phyloP scores from a whole-genome alignment of 495 filamentous ascomycete species.

The Trichoderma erinaceum region DNA sequence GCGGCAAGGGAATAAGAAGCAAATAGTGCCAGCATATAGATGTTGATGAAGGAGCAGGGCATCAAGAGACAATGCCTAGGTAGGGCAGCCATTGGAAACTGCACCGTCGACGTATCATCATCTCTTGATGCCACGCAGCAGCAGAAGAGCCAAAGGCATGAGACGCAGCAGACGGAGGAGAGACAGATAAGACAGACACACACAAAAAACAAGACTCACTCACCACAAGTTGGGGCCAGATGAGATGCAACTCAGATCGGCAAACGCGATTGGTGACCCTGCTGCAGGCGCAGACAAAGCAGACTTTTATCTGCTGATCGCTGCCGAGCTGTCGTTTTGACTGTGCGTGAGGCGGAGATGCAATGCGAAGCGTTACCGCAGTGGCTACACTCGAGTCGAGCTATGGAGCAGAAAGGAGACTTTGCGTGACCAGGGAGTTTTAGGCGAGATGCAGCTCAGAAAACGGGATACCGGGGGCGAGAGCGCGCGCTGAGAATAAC shows the following conservation, averaged over 20 bases:
- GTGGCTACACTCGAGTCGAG: background rate
- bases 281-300: background rate
- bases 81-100: background rate
- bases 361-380: background rate
- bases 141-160: background rate
- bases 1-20: background rate
- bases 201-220: background rate
- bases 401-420: background rate
- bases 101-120: background rate
- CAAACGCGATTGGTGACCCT: background rate
- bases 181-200: background rate
- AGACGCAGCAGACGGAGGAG: background rate
- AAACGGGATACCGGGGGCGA: background rate
- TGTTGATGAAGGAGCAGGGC: background rate
- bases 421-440: background rate
- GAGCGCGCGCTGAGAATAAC: no score
- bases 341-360: background rate
- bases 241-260: background rate
- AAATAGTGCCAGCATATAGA: background rate
- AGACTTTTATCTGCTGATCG: background rate
- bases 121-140: background rate
- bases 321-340: background rate
- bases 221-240: background rate
- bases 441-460: conserved; percentile 3
- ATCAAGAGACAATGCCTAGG: no score